phyloP scores from a whole-genome alignment of 495 filamentous ascomycete species.

The Penicillium parvum region DNA sequence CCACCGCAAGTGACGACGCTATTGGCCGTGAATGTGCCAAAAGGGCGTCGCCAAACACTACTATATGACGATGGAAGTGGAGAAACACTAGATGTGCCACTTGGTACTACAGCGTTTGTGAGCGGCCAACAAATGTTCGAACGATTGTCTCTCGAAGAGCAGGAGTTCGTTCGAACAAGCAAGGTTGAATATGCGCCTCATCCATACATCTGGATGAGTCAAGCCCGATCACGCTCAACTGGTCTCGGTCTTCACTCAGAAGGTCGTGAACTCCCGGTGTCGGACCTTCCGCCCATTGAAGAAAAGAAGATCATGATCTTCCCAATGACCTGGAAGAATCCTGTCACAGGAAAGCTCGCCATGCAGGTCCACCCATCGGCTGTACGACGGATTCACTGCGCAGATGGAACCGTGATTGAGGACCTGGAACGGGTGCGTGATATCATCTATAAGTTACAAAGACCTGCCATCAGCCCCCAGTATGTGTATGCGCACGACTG shows the following conservation, averaged over 20 bases:
- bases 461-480: constrained; percentile 63
- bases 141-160: constrained; percentile 55
- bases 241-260: constrained; percentile 65
- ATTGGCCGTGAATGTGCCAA: constrained; percentile 61
- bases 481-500: constrained; percentile 71
- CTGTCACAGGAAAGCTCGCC: constrained; percentile 60
- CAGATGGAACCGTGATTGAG: constrained; percentile 59
- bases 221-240: constrained; percentile 57
- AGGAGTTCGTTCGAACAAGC: constrained; percentile 58
- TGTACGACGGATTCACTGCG: constrained; percentile 57
- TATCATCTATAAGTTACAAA: constrained; percentile 61
- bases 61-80: constrained; percentile 67
- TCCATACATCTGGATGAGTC: constrained; percentile 74
- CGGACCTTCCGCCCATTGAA: constrained; percentile 59
- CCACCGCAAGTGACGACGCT: constrained; percentile 67
- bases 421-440: constrained; percentile 61
- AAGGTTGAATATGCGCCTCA: constrained; percentile 71
- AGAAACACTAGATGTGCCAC: constrained; percentile 62
- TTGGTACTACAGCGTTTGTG: constrained; percentile 74
- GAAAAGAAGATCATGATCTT: constrained; percentile 61
- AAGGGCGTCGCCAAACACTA: constrained; percentile 58
- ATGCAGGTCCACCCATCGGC: constrained; percentile 67
- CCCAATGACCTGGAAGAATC: constrained; percentile 71
- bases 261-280: constrained; percentile 49
- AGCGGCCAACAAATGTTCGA: constrained; percentile 63